A percentile compares a stretch with the other conserved stretches of the same genome.
phyloP scores from a whole-genome alignment of 1,284 basidiomycete genomes.

The Mycena sp. region DNA sequence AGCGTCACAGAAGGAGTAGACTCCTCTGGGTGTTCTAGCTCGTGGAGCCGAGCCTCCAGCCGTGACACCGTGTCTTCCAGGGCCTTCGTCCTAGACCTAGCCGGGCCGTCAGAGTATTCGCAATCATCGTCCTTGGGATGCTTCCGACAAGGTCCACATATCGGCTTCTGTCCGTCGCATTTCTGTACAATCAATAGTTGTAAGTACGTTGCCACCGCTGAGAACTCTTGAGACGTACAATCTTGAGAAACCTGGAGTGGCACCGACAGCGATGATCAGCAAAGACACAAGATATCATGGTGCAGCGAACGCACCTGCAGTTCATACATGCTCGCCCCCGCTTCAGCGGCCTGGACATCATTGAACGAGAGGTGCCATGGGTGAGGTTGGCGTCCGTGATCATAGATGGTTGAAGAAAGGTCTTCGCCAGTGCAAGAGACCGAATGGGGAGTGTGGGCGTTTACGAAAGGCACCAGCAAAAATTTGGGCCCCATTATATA shows the following conservation, averaged over 20 bases:
- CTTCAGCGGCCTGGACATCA: constrained; percentile 46
- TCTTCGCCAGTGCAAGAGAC: too few relatives aligned
- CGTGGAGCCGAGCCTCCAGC: constrained; percentile 53
- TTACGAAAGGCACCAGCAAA: background rate
- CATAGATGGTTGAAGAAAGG: background rate
- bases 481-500: constrained; percentile 4
- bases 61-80: constrained; percentile 54
- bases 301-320: constrained; percentile 47
- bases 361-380: background rate
- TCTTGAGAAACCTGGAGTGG: constrained; percentile 62
- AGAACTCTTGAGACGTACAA: constrained; percentile 49
- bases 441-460: constrained; percentile 15
- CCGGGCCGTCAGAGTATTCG: constrained; percentile 56
- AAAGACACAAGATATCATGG: background rate
- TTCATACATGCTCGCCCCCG: constrained; percentile 57
- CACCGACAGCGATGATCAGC: constrained; percentile 1
- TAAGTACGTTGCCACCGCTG: constrained; percentile 4
- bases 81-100: constrained; percentile 52
- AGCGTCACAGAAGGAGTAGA: constrained; percentile 54
- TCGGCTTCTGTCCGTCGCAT: constrained; percentile 53
- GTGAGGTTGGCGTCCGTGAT: constrained; percentile 13
- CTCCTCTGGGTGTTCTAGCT: constrained; percentile 55
- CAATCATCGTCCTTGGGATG: constrained; percentile 57
- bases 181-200: constrained; percentile 42
- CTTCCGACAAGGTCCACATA: constrained; percentile 53